Conservation (phyloP, 208 protist species). For the Naegleria lovaniensis region DNA sequence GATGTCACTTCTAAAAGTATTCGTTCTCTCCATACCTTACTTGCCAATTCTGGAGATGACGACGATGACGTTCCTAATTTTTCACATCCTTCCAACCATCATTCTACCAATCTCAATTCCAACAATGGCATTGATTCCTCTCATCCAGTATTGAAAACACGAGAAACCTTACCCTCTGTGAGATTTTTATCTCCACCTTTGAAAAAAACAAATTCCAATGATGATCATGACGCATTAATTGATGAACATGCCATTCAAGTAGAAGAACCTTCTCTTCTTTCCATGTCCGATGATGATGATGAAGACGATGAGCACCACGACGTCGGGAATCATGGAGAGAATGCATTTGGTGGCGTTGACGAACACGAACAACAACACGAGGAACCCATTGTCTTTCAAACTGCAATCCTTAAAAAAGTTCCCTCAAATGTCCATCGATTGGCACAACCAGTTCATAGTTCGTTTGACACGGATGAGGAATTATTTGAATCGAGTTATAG, state of each 20-base stretch:
- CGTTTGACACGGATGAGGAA: not conserved
- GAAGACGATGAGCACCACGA: not conserved
- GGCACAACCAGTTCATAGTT: not conserved
- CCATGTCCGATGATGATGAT: not conserved
- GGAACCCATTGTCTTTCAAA: not conserved
- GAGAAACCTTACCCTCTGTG: not conserved
- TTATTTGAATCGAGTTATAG: not conserved
- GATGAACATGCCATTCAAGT: not conserved
- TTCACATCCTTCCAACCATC: too few species aligned
- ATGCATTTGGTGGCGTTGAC: too few species aligned
- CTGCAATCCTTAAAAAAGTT: not conserved
- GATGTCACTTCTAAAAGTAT: not conserved
- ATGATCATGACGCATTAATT: not conserved
- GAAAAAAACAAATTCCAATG: not conserved
- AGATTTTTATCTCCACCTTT: not conserved
- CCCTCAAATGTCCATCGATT: too few species aligned
- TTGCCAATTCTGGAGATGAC: not conserved
- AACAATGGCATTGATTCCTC: not conserved
- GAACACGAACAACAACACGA: not conserved
- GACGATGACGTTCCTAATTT: not conserved
- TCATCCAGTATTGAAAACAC: not conserved
- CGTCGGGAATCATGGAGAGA: too few species aligned
- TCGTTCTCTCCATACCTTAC: not conserved
- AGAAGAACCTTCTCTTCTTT: not conserved
- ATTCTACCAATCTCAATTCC: not conserved